phyloP scores from a whole-genome alignment of 768 basidiomycete species.

The Kwoniella dejecticola region DNA sequence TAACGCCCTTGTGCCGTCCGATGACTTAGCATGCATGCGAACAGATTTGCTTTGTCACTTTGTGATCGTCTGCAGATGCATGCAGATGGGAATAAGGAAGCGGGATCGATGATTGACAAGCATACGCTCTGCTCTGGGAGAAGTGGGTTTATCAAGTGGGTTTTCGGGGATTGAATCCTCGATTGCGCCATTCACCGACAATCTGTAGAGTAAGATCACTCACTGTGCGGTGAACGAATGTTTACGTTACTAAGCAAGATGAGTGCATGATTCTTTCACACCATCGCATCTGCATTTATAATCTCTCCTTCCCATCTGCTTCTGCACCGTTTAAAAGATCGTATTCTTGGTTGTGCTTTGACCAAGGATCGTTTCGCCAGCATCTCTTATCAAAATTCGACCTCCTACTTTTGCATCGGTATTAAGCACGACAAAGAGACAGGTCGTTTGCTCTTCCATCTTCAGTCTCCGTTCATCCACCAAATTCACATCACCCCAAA shows the following conservation, averaged over 20 bases:
- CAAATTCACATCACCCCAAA: background rate
- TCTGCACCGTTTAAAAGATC: background rate
- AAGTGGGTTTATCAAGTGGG: background rate
- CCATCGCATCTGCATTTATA: too few species aligned
- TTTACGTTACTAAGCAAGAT: background rate
- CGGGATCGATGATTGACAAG: too few species aligned
- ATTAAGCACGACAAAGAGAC: constrained; percentile 6
- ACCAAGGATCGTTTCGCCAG: background rate
- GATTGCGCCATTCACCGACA: constrained; percentile 10
- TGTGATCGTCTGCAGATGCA: too few species aligned
- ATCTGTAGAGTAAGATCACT: background rate
- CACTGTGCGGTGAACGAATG: too few species aligned
- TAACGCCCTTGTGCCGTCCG: too few species aligned
- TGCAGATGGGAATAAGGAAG: too few species aligned
- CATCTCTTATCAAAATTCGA: constrained; percentile 18
- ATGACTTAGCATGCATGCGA: too few species aligned
- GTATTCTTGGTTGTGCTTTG: background rate
- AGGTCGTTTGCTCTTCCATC: constrained; percentile 10
- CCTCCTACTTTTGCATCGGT: constrained; percentile 1
- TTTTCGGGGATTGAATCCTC: constrained; percentile 3
- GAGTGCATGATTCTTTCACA: background rate
- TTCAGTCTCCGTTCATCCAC: background rate
- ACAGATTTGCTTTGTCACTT: too few species aligned
- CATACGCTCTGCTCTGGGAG: background rate
- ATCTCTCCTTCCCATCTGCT: background rate